Evolutionary conservation across 1,139 yeast genomes (phyloP).

Genomic region (Geotrichum fermentans): DNA sequence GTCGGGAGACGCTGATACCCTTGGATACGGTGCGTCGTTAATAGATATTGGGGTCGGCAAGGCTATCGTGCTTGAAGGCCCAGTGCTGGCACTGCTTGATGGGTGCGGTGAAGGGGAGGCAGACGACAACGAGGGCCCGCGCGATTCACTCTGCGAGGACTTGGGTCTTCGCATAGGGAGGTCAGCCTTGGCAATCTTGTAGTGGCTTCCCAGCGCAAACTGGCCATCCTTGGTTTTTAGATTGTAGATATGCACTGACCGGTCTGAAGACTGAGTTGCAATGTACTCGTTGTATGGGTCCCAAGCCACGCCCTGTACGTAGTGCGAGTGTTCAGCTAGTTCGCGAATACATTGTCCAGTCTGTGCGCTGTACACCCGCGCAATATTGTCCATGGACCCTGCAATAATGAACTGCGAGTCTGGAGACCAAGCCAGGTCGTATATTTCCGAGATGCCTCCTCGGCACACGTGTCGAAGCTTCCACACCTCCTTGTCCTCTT

Average conservation of each 20-base stretch:
- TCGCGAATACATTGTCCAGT: slow-evolving; percentile 59
- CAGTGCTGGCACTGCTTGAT: background rate
- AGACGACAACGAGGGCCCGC: background rate
- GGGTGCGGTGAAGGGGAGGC: slow-evolving; percentile 7
- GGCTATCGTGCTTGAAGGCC: background rate
- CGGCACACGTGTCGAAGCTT: slow-evolving; percentile 51
- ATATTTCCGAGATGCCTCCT: slow-evolving; percentile 67
- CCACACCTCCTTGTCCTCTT: slow-evolving; percentile 72
- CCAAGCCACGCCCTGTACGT: slow-evolving; percentile 95
- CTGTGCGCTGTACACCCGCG: slow-evolving; percentile 59
- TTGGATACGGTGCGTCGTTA: slow-evolving; percentile 10
- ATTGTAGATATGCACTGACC: slow-evolving; percentile 66
- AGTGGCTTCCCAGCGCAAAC: slow-evolving; percentile 40
- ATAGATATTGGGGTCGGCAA: slow-evolving; percentile 13
- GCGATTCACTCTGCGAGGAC: background rate
- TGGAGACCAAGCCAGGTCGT: slow-evolving; percentile 91
- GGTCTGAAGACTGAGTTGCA: slow-evolving; percentile 87
- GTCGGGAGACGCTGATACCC: slow-evolving; percentile 19
- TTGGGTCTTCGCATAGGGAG: slow-evolving; percentile 13
- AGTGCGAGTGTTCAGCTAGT: slow-evolving; percentile 72
- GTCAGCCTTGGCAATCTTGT: slow-evolving; percentile 18
- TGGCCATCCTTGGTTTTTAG: slow-evolving; percentile 37
- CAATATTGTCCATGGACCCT: slow-evolving; percentile 86
- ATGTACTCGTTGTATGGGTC: slow-evolving; percentile 75
- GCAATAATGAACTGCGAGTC: slow-evolving; percentile 68